phyloP scores from a whole-genome alignment of 768 basidiomycete species.

The Lentinula aciculospora region DNA sequence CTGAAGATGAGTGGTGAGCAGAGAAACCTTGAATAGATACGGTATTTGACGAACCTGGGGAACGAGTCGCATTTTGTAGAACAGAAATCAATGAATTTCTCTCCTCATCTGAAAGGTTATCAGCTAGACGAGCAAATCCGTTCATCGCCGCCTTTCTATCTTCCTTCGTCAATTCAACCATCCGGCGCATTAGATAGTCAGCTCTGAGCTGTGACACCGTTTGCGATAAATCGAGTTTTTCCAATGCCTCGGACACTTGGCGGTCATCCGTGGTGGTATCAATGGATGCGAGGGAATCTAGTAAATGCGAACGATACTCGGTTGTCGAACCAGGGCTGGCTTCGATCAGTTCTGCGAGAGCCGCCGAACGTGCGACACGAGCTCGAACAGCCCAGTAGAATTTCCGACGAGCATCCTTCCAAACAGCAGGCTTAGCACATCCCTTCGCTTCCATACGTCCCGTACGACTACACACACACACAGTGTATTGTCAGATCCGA shows the following conservation, averaged over 20 bases:
- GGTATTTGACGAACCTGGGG: slow-evolving; percentile 39
- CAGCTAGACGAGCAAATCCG: slow-evolving; percentile 68
- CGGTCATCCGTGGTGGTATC: slow-evolving; percentile 49
- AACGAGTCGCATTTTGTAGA: slow-evolving; percentile 52
- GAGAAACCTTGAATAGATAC: not conserved
- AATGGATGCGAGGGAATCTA: slow-evolving; percentile 56
- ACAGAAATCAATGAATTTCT: slow-evolving; percentile 52
- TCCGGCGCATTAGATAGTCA: slow-evolving; percentile 59
- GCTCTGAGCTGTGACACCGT: slow-evolving; percentile 61
- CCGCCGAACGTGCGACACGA: slow-evolving; percentile 65
- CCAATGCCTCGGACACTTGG: slow-evolving; percentile 58
- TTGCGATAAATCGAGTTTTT: slow-evolving; percentile 61
- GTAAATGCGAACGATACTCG: slow-evolving; percentile 60
- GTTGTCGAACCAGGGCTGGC: slow-evolving; percentile 67
- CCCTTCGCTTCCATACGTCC: slow-evolving; percentile 99
- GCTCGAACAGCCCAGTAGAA: slow-evolving; percentile 94
- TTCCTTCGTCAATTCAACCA: slow-evolving; percentile 64
- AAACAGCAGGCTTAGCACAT: slow-evolving; percentile 79
- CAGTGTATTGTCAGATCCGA: slow-evolving; percentile 4
- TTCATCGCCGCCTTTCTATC: slow-evolving; percentile 76
- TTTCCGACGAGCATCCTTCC: slow-evolving; percentile 84
- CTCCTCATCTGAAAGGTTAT: slow-evolving; percentile 70
- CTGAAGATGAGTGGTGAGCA: slow-evolving; percentile 18
- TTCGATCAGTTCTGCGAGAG: slow-evolving; percentile 56
- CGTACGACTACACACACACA: slow-evolving; percentile 51